Base-by-base conservation (phyloP, 2,329 filamentous ascomycete species). In the Alternaria angustiovoidea region DNA sequence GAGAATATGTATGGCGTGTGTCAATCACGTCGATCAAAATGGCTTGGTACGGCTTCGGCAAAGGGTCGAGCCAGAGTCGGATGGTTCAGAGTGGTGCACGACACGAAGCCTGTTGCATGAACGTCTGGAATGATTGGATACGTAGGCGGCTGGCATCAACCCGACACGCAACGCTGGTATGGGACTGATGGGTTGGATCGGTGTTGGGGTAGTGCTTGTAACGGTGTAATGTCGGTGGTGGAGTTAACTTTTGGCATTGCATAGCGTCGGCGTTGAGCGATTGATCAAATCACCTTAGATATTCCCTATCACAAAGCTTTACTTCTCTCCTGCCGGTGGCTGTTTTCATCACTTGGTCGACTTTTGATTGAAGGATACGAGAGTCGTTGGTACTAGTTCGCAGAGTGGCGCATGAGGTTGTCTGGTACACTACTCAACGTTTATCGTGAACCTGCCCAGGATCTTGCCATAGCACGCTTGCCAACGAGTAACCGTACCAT, bases 251-350 rank as follows among this genome's bases (percentile, higher is more conserved):
- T 64, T 57, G 43, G 58, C 53, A 59, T 59, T 71, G 71, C 71
- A 74, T 74, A 74, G 73, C 71, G 72, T 69, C 66, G 73, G 71
- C 72, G 72, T 69, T 67, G 68, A 65, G 54, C 54, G 54, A 56
- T 39, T 36, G 26, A 53, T 44, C 20, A 42, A 32, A 57, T 53
- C 36, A 44, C 30, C 48, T 49, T 53, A 32, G 36, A 41, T 46
- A 39, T 48, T 48, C 41, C 28, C 42, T 59, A 54, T 58, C 18
- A 47, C 36, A 36, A 22, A 39, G 53, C 43, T 49, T 49, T 43
- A 39, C 34, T 41, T 55, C 43, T 34, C 26, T 26, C 4, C 30
- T 36, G 16, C 2, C 2, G 0, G 46, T 38, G 46, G 14, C 20
- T n/a, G 9, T 14, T 14, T 1, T 3, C 22, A 26, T 7, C 20